Base-by-base conservation (phyloP, 345 rosid species). In the Noccaea bulbosa region DNA sequence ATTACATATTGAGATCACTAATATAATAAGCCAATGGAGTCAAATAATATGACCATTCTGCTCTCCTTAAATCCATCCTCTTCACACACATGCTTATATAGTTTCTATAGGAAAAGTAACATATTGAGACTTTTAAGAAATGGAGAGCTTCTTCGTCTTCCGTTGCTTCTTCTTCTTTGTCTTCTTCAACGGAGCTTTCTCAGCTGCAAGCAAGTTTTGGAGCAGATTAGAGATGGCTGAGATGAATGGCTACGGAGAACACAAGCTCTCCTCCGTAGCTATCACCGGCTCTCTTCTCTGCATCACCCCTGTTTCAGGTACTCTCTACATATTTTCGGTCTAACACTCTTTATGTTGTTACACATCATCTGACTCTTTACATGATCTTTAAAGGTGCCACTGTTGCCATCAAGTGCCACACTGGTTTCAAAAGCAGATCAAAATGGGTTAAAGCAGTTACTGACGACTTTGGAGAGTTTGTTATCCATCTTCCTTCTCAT, bases 401-500 rank as follows among this genome's bases (percentile, higher is more conserved):
- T 5, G 77, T 77, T 37, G 77, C 68, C 11, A 60, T 77, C 3
- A 77, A 77, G 40, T 77, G 80, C 17, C 58, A 65, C 10, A 58
- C 69, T 33, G 73, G 69, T 22, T 40, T 16, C 14, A 53, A 41
- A 65, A 66, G 58, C 46, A 51, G 73, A 34, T 41, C 76, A 41
- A 37, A 70, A 32, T 71, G 73, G 80, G 11, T 60, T 16, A 71
- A 77, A 61, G 32, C 65, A 60, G 59, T 71, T 53, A 77, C 80
- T 24, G 59, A 77, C 60, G 73, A 77, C 35, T 59, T 11, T 37
- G 80, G 77, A 65, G 77, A 77, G 37, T 77, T 65, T 50, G 58
- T 51, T 1, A 71, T 77, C 15, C 76, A 77, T 71, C 80, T 77
- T 71, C 80, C 80, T 43, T 77, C 80, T 15, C 77, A 59, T 30